Conservation (phyloP, 2,329 filamentous ascomycete genomes). For the Cordyceps tenuipes region DNA sequence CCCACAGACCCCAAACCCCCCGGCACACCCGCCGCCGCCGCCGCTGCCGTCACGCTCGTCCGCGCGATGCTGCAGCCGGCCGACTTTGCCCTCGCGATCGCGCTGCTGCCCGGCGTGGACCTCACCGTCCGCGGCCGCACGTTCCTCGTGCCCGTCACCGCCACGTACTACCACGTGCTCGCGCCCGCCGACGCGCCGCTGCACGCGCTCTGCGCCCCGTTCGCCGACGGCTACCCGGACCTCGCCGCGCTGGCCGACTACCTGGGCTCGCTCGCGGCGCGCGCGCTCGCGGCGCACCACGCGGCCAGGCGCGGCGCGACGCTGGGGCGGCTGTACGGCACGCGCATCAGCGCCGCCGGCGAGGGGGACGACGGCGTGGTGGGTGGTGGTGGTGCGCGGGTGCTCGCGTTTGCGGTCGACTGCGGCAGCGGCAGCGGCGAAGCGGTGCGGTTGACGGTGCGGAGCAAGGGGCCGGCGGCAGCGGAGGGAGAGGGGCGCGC, state of each 20-base stretch:
- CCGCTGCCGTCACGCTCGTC: constrained; percentile 35
- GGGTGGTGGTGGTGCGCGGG: constrained; percentile 8
- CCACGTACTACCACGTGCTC: constrained; percentile 38
- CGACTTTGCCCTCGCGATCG: constrained; percentile 35
- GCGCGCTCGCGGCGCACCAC: constrained; percentile 30
- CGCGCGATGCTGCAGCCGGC: constrained; percentile 34
- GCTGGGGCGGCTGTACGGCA: constrained; percentile 21
- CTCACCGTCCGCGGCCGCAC: constrained; percentile 38
- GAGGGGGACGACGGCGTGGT: constrained; percentile 19
- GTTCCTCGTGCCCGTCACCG: constrained; percentile 33
- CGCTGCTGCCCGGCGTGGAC: constrained; percentile 34
- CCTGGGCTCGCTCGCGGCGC: constrained; percentile 34
- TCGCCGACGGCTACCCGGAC: constrained; percentile 36
- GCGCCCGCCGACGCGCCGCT: constrained; percentile 30
- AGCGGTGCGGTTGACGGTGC: background rate
- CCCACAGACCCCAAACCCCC: constrained; percentile 16
- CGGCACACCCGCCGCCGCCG: constrained; percentile 22
- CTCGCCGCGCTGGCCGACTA: constrained; percentile 38
- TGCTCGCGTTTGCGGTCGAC: background rate
- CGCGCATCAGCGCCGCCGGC: constrained; percentile 22
- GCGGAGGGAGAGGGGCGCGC: background rate
- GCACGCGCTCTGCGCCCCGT: constrained; percentile 33
- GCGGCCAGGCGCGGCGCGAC: constrained; percentile 19
- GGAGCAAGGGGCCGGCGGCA: background rate
- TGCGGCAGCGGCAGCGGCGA: background rate